These are phyloP conservation scores for Arachis monticola DNA, from an alignment of 331 rosid species.

Conservation along the genomic window DNA sequence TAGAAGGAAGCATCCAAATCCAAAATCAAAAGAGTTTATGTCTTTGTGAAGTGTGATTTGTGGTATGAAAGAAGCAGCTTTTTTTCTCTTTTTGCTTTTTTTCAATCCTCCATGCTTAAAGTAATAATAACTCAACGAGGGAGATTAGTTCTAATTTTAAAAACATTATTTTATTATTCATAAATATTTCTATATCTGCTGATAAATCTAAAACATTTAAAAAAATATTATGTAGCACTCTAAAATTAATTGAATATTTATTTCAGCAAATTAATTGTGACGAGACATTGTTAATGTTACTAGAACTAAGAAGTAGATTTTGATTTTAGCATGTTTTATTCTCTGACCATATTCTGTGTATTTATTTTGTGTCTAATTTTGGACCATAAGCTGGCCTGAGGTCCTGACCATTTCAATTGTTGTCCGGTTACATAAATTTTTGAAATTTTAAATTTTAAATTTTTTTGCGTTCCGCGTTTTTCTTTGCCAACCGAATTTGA, in stretches of 20 bases:
- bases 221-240: no score
- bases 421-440: slow-evolving; percentile 24
- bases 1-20: neutral
- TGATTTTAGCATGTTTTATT: neutral
- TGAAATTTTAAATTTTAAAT: slow-evolving; percentile 33
- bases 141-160: slow-evolving; percentile 28
- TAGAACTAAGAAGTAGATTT: no score
- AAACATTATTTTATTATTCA: no score
- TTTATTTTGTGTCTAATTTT: neutral
- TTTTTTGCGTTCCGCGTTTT: slow-evolving; percentile 42
- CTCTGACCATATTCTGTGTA: neutral
- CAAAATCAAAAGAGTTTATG: neutral
- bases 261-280: no score
- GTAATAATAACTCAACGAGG: neutral
- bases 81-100: neutral
- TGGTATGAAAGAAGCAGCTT: neutral
- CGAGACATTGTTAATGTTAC: no score
- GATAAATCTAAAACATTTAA: no score
- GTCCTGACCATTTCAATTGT: slow-evolving; percentile 29
- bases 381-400: neutral
- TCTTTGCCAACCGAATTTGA: slow-evolving; percentile 57
- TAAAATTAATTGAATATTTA: no score
- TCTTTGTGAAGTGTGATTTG: no score
- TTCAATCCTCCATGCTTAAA: neutral
- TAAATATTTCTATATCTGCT: no score